phyloP scores from a whole-genome alignment of 2,329 filamentous ascomycete genomes.

The Pseudogymnoascus sp. region DNA sequence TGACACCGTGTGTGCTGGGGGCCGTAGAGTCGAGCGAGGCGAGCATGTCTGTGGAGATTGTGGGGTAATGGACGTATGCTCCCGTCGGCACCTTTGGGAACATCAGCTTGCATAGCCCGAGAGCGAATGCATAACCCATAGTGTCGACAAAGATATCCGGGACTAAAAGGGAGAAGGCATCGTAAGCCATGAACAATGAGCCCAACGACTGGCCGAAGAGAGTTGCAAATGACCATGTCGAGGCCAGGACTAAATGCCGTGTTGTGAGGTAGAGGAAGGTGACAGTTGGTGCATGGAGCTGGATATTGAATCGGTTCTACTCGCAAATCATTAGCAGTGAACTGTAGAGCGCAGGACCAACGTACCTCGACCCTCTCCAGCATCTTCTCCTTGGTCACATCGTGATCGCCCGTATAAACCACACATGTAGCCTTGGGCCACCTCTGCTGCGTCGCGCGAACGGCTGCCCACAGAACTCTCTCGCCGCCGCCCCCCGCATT shows the following conservation, averaged over 20 bases:
- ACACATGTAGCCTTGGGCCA: slow-evolving; percentile 86
- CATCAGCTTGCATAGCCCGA: slow-evolving; percentile 72
- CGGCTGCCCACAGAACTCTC: slow-evolving; percentile 90
- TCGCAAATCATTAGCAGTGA: slow-evolving; percentile 12
- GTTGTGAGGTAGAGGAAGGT: slow-evolving; percentile 87
- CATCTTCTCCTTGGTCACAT: slow-evolving; percentile 72
- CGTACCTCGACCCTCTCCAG: slow-evolving; percentile 64
- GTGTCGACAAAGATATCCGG: slow-evolving; percentile 95
- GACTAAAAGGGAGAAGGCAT: slow-evolving; percentile 84
- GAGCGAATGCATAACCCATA: slow-evolving; percentile 92
- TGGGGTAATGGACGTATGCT: slow-evolving; percentile 96
- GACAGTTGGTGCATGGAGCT: slow-evolving; percentile 72
- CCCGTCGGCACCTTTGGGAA: slow-evolving; percentile 75
- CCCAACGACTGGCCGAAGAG: slow-evolving; percentile 89
- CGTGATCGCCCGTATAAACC: slow-evolving; percentile 93
- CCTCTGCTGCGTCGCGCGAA: slow-evolving; percentile 78
- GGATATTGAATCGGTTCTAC: slow-evolving; percentile 83
- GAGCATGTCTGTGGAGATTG: slow-evolving; percentile 97
- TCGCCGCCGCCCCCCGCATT: slow-evolving; percentile 96
- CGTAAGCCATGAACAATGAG: slow-evolving; percentile 78
- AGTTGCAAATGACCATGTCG: slow-evolving; percentile 86
- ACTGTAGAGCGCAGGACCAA: background rate
- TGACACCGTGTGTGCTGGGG: slow-evolving; percentile 52
- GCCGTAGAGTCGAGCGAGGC: slow-evolving; percentile 59
- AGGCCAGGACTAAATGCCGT: slow-evolving; percentile 74